A percentile compares a stretch with the other conserved stretches of the same genome.
Evolutionary conservation across 495 filamentous ascomycete genomes (phyloP).

Genomic region (Aspergillus bertholletiae): DNA sequence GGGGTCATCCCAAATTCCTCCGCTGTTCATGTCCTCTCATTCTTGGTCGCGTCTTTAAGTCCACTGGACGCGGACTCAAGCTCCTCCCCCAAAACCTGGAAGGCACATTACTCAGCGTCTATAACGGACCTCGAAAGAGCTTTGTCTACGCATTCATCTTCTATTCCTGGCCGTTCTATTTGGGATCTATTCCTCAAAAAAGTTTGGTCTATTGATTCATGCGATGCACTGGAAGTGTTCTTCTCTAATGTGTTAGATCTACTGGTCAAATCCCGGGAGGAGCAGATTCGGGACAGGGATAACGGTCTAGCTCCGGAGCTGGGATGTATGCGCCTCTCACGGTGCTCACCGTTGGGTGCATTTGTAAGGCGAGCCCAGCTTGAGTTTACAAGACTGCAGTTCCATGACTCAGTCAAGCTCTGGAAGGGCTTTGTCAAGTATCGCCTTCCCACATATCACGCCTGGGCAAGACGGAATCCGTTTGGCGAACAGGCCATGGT

Average conservation of each 20-base stretch:
- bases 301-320: conserved; percentile 43
- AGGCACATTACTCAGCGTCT: conserved; percentile 50
- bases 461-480: conserved; percentile 69
- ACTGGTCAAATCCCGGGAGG: conserved; percentile 59
- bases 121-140: conserved; percentile 66
- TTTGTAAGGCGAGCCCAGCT: conserved; percentile 74
- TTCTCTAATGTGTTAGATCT: conserved; percentile 56
- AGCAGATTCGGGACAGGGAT: conserved; percentile 46
- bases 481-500: conserved; percentile 58
- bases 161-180: conserved; percentile 70
- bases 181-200: conserved; percentile 84
- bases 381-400: conserved; percentile 78
- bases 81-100: conserved; percentile 31
- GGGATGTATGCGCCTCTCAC: conserved; percentile 48
- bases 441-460: conserved; percentile 65
- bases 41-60: conserved; percentile 73
- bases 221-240: conserved; percentile 69
- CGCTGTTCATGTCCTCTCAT: conserved; percentile 79
- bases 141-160: conserved; percentile 57
- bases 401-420: conserved; percentile 68
- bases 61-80: conserved; percentile 36
- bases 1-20: conserved; percentile 68
- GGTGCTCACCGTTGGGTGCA: conserved; percentile 77
- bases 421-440: conserved; percentile 81
- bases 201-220: conserved; percentile 79